phyloP scores from a whole-genome alignment of 352 stramenopile genomes.

The Phytophthora megakarya region DNA sequence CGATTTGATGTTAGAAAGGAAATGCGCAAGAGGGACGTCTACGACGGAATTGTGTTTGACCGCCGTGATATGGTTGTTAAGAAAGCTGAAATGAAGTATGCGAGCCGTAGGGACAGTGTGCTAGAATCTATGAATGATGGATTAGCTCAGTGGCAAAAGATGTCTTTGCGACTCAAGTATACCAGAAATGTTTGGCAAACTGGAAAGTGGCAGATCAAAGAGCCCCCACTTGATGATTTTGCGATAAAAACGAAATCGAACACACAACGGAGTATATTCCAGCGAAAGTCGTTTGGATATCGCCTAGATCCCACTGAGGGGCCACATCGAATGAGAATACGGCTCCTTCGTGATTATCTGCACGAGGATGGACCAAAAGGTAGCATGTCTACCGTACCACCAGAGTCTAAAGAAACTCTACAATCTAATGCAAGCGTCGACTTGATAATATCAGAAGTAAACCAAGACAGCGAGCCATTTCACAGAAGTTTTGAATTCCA shows the following conservation, averaged over 20 bases:
- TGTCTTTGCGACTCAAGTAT: constrained; percentile 36
- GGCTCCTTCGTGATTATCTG: constrained; percentile 47
- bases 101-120: constrained; percentile 39
- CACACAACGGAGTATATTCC: constrained; percentile 49
- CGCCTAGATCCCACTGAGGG: constrained; percentile 56
- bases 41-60: constrained; percentile 12
- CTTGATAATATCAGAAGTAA: neutral
- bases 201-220: constrained; percentile 34
- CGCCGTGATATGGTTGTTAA: constrained; percentile 38
- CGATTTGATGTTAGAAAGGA: constrained; percentile 32
- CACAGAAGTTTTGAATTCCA: constrained; percentile 52
- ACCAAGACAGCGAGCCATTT: constrained; percentile 28
- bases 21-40: constrained; percentile 1
- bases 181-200: constrained; percentile 56
- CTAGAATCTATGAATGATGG: constrained; percentile 48
- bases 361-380: constrained; percentile 1
- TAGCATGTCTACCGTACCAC: neutral
- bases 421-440: neutral
- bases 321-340: constrained; percentile 54
- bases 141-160: constrained; percentile 41
- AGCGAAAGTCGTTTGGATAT: constrained; percentile 45
- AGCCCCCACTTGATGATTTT: neutral
- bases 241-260: neutral
- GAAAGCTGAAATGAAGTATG: constrained; percentile 48
- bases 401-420: neutral